Conservation (phyloP, 2,329 filamentous ascomycete genomes). For the Plenodomus lindquistii region DNA sequence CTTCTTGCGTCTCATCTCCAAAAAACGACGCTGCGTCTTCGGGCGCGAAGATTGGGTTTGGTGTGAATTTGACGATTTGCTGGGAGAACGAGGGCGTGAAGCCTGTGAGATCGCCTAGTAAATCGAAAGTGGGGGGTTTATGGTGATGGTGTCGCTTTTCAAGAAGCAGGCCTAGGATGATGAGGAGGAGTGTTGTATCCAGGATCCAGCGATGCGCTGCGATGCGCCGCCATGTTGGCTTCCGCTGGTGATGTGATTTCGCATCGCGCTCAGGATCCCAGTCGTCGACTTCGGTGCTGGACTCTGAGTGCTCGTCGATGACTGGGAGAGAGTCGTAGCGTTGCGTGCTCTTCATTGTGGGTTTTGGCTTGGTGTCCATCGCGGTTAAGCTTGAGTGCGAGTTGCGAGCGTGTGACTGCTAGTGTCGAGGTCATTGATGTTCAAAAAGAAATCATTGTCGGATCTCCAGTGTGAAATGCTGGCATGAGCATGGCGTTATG, state of each 20-base stretch:
- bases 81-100: constrained; percentile 42
- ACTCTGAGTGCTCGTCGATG: constrained; percentile 24
- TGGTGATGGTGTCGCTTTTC: constrained; percentile 27
- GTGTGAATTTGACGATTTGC: constrained; percentile 34
- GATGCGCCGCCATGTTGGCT: constrained; percentile 15
- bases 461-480: background rate
- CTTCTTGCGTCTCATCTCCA: constrained; percentile 32
- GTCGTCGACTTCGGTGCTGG: constrained; percentile 35
- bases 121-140: constrained; percentile 22
- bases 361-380: background rate
- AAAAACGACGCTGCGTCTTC: constrained; percentile 36
- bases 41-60: constrained; percentile 29
- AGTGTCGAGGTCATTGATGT: no score
- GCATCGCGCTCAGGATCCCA: constrained; percentile 20
- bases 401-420: no score
- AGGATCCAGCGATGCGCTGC: constrained; percentile 30
- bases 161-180: constrained; percentile 32
- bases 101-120: constrained; percentile 36
- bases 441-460: no score
- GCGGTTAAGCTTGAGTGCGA: background rate
- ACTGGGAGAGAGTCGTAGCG: constrained; percentile 31
- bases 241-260: constrained; percentile 9
- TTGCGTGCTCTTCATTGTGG: constrained; percentile 6
- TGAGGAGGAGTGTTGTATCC: constrained; percentile 32
- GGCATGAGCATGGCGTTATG: background rate